phyloP scores from a whole-genome alignment of 352 stramenopile genomes.

The Nothophytophthora sp. region DNA sequence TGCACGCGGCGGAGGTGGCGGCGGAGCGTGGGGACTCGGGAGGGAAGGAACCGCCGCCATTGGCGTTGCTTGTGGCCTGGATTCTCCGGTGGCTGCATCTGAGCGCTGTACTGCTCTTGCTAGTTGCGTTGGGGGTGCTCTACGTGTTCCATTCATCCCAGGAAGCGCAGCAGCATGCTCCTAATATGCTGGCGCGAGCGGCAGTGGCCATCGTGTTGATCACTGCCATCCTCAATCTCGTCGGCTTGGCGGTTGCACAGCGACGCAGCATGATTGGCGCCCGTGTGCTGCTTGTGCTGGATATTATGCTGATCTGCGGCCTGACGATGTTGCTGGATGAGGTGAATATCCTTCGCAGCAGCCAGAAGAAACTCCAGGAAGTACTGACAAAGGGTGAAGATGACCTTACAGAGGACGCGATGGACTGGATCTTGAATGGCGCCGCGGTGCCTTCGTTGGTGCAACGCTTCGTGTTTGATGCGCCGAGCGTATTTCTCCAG shows the following conservation, averaged over 20 bases:
- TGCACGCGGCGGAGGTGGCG: conserved; percentile 11
- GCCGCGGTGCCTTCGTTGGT: conserved; percentile 36
- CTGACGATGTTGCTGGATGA: conserved; percentile 34
- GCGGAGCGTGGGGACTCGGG: conserved; percentile 5
- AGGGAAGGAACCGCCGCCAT: conserved; percentile 12
- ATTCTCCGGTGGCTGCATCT: conserved; percentile 30
- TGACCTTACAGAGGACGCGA: conserved; percentile 18
- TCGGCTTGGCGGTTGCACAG: conserved; percentile 20
- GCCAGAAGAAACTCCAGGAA: conserved; percentile 28
- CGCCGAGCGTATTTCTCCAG: conserved; percentile 39
- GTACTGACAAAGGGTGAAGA: conserved; percentile 3
- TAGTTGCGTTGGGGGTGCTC: conserved; percentile 8
- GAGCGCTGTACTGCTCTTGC: conserved; percentile 18
- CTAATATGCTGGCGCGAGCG: conserved; percentile 1
- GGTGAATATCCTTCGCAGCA: conserved; percentile 24
- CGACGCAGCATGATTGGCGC: conserved; percentile 18
- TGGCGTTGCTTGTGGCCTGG: conserved; percentile 21
- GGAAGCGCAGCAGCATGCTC: conserved; percentile 1
- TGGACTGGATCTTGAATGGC: conserved; percentile 42
- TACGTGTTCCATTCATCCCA: conserved; percentile 6
- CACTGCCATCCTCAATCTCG: conserved; percentile 16
- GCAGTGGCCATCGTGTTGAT: background rate
- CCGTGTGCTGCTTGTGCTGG: conserved; percentile 14
- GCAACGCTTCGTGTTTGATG: conserved; percentile 54
- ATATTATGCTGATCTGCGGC: conserved; percentile 3